Evolutionary conservation across 768 basidiomycete genomes (phyloP), one percentile per base, ranked within the genome.

Genomic region (Lactifluus echinatus): DNA sequence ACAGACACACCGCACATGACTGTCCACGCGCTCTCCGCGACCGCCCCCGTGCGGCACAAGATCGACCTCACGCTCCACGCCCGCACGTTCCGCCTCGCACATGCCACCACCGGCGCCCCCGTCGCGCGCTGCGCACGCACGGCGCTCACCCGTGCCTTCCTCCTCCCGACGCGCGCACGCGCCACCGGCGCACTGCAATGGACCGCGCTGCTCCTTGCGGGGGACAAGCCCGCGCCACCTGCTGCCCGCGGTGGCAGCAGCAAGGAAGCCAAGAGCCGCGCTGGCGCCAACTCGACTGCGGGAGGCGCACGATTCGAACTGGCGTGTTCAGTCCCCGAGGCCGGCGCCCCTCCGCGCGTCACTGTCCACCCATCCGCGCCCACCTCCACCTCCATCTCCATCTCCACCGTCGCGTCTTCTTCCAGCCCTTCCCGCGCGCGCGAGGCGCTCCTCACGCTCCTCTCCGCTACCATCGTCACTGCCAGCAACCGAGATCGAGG

Each of bases 91-190:
- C 73, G 72, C 6, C 76, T 89, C 64, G 70, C 73, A 3, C 74
- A 84, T 66, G 73, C 82, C 0, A 64, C 71, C 0, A 76, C 82
- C 0, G 73, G 75, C 47, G 72, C 70, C 14, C 56, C 78, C 8
- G 83, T 85, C 63, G 71, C 76, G 0, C 73, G 72, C 14, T 70
- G 84, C 44, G 76, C 81, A 2, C 74, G 83, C 28, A 15, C 43
- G 0, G 62, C 63, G 21, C 68, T 89, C 51, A 71, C 72, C 1
- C 82, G 86, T 33, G 80, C 81, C 0, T 91, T 90, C 68, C 66
- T 91, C 49, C 67, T 90, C 1, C 85, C 88, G 10, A 89, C 87
- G 0, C 78, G 87, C 24, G 85, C 85, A 28, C 89, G 88, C 68
- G 67, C 73, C 28, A 44, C 26, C 17, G 48, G 57, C 2, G 86